These are phyloP conservation scores for Colletotrichum abscissum DNA, from an alignment of 2,329 filamentous ascomycete species.

Conservation along the genomic window DNA sequence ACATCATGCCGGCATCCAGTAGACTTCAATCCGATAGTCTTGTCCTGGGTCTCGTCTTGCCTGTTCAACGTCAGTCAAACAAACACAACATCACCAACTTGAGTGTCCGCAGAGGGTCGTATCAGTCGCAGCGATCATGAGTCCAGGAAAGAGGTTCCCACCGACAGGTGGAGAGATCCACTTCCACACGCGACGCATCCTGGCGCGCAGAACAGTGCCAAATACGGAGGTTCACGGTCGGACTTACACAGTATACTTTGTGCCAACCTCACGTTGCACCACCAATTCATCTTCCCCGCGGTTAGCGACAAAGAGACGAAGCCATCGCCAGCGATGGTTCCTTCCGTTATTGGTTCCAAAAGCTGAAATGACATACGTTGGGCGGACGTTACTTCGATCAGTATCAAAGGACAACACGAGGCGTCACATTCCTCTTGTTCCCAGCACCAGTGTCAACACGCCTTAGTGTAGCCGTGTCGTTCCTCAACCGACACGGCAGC, in stretches of 20 bases:
- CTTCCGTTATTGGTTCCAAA: neutral
- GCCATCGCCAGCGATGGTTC: neutral
- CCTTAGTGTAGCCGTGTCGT: neutral
- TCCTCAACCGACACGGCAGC: neutral
- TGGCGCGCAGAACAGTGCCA: neutral
- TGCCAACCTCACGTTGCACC: neutral
- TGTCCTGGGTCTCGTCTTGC: neutral
- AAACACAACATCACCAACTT: neutral
- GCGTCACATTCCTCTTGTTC: neutral
- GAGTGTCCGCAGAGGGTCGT: neutral
- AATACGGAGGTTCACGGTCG: rapidly evolving
- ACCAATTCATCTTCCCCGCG: neutral
- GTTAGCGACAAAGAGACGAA: constrained; percentile 13
- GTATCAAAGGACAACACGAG: neutral
- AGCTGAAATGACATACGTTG: neutral
- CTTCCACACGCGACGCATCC: constrained; percentile 5
- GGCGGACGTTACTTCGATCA: neutral
- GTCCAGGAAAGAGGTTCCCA: constrained; percentile 2
- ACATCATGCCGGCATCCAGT: neutral
- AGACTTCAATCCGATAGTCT: neutral
- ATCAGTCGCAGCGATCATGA: neutral
- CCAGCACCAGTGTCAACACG: neutral
- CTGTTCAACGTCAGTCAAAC: neutral
- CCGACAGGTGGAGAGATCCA: neutral
- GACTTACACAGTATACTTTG: neutral